phyloP scores from a whole-genome alignment of 2,329 filamentous ascomycete genomes.

The Teratosphaeria nubilosa region DNA sequence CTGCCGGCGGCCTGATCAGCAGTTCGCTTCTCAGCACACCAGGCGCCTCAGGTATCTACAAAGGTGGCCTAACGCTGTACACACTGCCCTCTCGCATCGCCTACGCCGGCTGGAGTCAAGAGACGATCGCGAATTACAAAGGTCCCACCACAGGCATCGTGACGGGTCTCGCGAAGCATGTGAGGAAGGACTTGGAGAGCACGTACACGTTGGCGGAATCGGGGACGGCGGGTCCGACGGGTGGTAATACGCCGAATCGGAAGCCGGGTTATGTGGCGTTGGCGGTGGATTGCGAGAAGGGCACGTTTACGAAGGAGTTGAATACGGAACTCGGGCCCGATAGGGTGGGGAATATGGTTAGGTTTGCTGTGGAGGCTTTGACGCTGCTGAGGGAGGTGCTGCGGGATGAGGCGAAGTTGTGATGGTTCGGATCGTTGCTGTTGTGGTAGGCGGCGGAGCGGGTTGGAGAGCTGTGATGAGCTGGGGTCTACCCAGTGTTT shows the following conservation, averaged over 20 bases:
- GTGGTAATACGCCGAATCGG: conserved; percentile 46
- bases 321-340: conserved; percentile 45
- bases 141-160: conserved; percentile 52
- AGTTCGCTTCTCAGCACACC: conserved; percentile 48
- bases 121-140: conserved; percentile 42
- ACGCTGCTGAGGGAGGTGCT: conserved; percentile 48
- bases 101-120: conserved; percentile 52
- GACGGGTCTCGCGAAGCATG: conserved; percentile 44
- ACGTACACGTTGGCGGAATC: conserved; percentile 52
- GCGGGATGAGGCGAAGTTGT: conserved; percentile 33
- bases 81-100: conserved; percentile 48
- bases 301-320: conserved; percentile 44
- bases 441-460: no score
- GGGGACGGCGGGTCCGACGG: conserved; percentile 55
- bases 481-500: no score
- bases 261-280: conserved; percentile 55
- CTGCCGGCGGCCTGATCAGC: conserved; percentile 53
- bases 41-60: conserved; percentile 49
- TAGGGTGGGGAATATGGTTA: conserved; percentile 52
- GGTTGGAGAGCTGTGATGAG: no score
- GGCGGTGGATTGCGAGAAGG: conserved; percentile 46
- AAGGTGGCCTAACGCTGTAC: conserved; percentile 54
- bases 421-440: not conserved
- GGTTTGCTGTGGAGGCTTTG: conserved; percentile 50
- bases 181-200: conserved; percentile 43